These are phyloP conservation scores for Chaetomium tenue DNA, from an alignment of 495 filamentous ascomycete species.

Conservation along the genomic window DNA sequence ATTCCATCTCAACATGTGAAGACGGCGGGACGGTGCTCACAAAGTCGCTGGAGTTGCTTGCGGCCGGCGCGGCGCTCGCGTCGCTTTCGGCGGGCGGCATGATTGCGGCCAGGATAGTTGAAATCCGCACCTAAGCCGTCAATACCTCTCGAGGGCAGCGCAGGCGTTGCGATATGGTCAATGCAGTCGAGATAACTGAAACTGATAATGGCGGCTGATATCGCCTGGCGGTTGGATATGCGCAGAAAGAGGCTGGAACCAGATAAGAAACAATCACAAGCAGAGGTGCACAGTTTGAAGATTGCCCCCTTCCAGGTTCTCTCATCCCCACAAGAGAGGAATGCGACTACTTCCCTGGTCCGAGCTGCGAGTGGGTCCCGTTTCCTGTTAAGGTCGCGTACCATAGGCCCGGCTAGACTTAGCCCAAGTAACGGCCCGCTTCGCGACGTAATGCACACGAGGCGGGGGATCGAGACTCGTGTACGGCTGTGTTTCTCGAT, in stretches of 20 bases:
- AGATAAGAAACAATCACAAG: slow-evolving; percentile 11
- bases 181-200: neutral
- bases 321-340: slow-evolving; percentile 22
- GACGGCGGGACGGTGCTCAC: slow-evolving; percentile 36
- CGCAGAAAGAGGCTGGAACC: slow-evolving; percentile 1
- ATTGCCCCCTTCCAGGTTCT: slow-evolving; percentile 16
- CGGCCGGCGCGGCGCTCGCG: slow-evolving; percentile 40
- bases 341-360: slow-evolving; percentile 23
- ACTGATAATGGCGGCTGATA: slow-evolving; percentile 20
- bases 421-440: slow-evolving; percentile 14
- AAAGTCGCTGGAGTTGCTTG: slow-evolving; percentile 53
- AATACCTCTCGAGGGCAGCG: slow-evolving; percentile 2
- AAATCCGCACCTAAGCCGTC: neutral
- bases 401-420: slow-evolving; percentile 15
- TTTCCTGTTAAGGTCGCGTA: slow-evolving; percentile 23
- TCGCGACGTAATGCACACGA: slow-evolving; percentile 23
- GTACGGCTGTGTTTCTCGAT: too few species aligned
- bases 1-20: slow-evolving; percentile 4
- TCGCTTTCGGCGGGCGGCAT: slow-evolving; percentile 47
- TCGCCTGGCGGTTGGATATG: neutral
- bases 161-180: slow-evolving; percentile 3
- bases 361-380: slow-evolving; percentile 22
- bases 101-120: slow-evolving; percentile 23
- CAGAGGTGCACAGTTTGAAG: slow-evolving; percentile 17
- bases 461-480: neutral